These are phyloP conservation scores for Chalciporus sp. DNA, from an alignment of 1,284 basidiomycete genomes.

Conservation along the genomic window DNA sequence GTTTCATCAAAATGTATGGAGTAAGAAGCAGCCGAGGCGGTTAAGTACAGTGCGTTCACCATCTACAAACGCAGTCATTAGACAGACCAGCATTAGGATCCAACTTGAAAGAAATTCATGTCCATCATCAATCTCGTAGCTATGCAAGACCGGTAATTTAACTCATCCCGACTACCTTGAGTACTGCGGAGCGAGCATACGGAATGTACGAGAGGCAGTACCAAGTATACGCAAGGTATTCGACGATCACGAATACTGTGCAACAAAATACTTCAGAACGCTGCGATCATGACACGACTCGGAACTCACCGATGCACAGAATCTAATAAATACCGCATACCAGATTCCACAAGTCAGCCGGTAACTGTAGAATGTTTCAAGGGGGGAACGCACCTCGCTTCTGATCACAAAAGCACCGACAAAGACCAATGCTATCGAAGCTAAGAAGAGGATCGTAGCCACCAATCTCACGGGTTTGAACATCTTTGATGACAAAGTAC, in stretches of 20 bases:
- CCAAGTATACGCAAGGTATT: conserved; percentile 87
- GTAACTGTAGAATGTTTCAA: not conserved
- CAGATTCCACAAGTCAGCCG: conserved; percentile 7
- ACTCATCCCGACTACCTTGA: conserved; percentile 62
- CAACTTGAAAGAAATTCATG: conserved; percentile 1
- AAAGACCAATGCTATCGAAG: conserved; percentile 76
- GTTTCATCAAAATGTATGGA: not conserved
- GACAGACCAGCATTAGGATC: conserved; percentile 1
- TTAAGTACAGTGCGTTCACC: not conserved
- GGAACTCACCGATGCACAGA: conserved; percentile 49
- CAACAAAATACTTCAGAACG: conserved; percentile 6
- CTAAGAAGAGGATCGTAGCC: conserved; percentile 80
- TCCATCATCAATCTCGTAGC: not conserved
- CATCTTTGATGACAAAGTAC: conserved; percentile 57
- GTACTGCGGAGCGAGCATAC: conserved; percentile 76
- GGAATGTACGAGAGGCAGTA: conserved; percentile 86
- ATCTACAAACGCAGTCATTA: conserved; percentile 8
- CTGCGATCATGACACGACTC: not conserved
- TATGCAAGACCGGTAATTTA: conserved; percentile 14
- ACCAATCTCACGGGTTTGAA: conserved; percentile 91
- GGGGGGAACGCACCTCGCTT: conserved; percentile 59
- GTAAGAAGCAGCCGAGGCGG: not conserved
- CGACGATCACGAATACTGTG: conserved; percentile 82
- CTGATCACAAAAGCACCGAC: conserved; percentile 76
- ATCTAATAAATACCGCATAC: conserved; percentile 34